Percentiles rank a stretch among this genome's conserved stretches.
Conservation (phyloP, 2,329 filamentous ascomycete species). For the Davidsoniella neocaledoniae region DNA sequence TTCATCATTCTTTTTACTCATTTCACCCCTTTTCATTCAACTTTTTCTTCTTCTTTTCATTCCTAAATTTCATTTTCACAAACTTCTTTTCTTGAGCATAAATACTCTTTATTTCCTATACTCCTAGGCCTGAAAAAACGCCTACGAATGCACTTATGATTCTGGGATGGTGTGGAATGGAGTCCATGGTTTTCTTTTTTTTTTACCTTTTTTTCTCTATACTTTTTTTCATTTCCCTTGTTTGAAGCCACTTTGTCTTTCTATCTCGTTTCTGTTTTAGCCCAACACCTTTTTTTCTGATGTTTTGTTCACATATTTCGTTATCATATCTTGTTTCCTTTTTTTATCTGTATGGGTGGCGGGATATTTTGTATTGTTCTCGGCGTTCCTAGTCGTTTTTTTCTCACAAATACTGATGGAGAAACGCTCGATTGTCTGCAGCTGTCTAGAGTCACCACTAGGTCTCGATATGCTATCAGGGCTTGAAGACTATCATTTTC, state of each 20-base stretch:
- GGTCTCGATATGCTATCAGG: too few species aligned
- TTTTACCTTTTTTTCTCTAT: background rate
- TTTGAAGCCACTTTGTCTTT: background rate
- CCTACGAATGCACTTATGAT: constrained; percentile 11
- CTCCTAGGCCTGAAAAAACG: constrained; percentile 7
- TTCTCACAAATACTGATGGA: background rate
- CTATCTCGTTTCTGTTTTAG: constrained; percentile 9
- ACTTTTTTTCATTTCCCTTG: constrained; percentile 5
- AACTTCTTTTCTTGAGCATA: constrained; percentile 8
- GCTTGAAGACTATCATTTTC: too few species aligned
- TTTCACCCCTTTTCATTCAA: constrained; percentile 5
- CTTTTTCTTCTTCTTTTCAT: constrained; percentile 5
- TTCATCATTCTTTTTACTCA: background rate
- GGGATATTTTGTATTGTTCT: background rate
- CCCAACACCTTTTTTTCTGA: constrained; percentile 10
- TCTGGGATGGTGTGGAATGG: constrained; percentile 11
- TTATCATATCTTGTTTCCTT: constrained; percentile 1
- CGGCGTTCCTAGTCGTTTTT: background rate
- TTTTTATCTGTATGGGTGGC: background rate
- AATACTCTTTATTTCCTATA: constrained; percentile 16
- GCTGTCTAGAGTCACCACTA: too few species aligned
- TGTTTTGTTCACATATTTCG: constrained; percentile 13
- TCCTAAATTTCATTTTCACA: constrained; percentile 11
- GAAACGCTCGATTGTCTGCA: too few species aligned
- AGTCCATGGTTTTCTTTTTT: constrained; percentile 11